These are phyloP conservation scores for Pythium utonaiense DNA, from an alignment of 352 stramenopile genomes.

Conservation along the genomic window DNA sequence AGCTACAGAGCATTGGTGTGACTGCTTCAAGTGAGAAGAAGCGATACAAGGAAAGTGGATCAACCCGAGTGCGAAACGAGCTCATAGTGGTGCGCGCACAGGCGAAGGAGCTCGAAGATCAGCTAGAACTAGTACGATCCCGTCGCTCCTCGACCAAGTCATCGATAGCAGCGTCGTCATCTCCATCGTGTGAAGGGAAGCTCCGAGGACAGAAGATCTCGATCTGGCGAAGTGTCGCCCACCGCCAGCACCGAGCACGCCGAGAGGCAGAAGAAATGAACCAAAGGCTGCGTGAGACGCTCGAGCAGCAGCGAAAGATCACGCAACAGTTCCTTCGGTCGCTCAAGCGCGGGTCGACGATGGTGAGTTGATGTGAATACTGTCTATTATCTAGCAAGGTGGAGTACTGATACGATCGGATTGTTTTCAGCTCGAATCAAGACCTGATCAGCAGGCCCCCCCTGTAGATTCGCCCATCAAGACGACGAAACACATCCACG, in stretches of 20 bases:
- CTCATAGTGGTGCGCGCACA: background rate
- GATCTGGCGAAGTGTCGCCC: conserved; percentile 11
- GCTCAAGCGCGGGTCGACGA: background rate
- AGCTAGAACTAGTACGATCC: background rate
- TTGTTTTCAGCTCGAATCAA: background rate
- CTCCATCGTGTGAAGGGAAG: background rate
- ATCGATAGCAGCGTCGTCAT: background rate
- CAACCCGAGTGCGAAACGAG: background rate
- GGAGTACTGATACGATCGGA: background rate
- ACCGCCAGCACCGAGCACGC: conserved; percentile 2
- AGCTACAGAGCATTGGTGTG: background rate
- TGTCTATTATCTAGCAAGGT: background rate
- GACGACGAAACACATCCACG: background rate
- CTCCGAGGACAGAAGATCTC: background rate
- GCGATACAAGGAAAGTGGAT: conserved; percentile 6
- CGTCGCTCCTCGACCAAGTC: background rate
- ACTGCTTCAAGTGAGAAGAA: background rate
- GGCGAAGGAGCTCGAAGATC: background rate
- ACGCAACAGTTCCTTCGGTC: conserved; percentile 6
- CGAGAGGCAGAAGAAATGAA: conserved; percentile 6
- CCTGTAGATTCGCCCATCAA: background rate
- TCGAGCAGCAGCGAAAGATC: conserved; percentile 6
- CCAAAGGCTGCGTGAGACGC: background rate
- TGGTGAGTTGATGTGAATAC: conserved; percentile 1
- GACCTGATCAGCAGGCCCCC: background rate